phyloP scores from a whole-genome alignment of 139 green algal genomes.

The Klebsormidium nitens region DNA sequence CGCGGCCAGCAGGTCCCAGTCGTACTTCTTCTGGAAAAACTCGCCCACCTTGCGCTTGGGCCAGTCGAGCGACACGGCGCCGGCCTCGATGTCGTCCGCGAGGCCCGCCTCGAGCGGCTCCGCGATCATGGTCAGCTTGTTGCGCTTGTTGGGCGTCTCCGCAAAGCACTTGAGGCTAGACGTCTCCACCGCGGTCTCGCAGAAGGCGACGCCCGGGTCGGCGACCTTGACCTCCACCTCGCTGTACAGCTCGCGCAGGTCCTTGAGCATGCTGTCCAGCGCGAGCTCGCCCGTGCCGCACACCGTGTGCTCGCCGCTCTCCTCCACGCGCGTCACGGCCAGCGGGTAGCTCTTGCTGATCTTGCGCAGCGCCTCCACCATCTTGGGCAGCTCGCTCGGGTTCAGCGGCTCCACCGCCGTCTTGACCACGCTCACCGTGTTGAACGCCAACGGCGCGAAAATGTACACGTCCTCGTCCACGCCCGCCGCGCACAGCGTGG shows the following conservation, averaged over 20 bases:
- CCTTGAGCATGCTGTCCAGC: conserved; percentile 93
- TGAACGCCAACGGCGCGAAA: conserved; percentile 64
- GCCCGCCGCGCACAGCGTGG: conserved; percentile 75
- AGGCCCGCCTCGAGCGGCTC: conserved; percentile 92
- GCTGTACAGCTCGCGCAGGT: conserved; percentile 54
- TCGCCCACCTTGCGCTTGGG: conserved; percentile 55
- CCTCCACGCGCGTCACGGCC: conserved; percentile 79
- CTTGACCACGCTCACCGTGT: conserved; percentile 73
- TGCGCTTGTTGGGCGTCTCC: conserved; percentile 90
- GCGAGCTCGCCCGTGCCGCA: conserved; percentile 95
- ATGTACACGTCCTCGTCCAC: conserved; percentile 60
- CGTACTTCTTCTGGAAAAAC: conserved; percentile 86
- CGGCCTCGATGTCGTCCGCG: conserved; percentile 85
- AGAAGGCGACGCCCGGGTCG: conserved; percentile 43
- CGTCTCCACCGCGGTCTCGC: conserved; percentile 95
- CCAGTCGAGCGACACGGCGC: conserved; percentile 63
- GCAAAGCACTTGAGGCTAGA: conserved; percentile 93
- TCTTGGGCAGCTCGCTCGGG: conserved; percentile 93
- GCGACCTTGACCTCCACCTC: conserved; percentile 96
- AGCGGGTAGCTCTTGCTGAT: conserved; percentile 56
- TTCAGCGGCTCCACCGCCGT: conserved; percentile 95
- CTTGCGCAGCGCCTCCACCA: conserved; percentile 67
- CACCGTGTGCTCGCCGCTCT: conserved; percentile 95
- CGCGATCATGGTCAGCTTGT: conserved; percentile 78
- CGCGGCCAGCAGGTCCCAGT: conserved; percentile 92